A percentile compares a stretch with the other conserved stretches of the same genome.
Conservation (phyloP, 768 basidiomycete species). For the Phaffia tasmanica region DNA sequence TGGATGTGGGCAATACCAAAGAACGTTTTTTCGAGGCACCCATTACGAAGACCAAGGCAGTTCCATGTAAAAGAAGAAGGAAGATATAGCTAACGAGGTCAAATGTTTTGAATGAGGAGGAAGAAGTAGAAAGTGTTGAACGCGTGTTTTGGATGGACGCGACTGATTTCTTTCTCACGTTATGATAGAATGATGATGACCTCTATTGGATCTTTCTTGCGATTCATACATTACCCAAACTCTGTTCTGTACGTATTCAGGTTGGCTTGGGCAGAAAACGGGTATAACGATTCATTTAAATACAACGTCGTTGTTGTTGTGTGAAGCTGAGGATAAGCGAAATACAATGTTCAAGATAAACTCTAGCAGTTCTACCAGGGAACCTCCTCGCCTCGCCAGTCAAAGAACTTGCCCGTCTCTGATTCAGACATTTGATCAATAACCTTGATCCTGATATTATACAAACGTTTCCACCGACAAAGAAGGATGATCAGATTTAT, state of each 20-base stretch:
- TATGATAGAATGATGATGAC: not conserved
- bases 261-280: no score
- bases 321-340: no score
- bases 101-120: not conserved
- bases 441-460: not conserved
- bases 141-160: not conserved
- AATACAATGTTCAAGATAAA: no score
- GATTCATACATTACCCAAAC: no score
- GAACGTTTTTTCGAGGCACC: not conserved
- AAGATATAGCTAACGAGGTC: not conserved
- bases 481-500: no score
- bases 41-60: not conserved
- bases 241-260: no score
- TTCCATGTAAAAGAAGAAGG: not conserved
- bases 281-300: no score
- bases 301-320: no score
- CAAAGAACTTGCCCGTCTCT: slow-evolving; percentile 1
- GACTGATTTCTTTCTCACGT: not conserved
- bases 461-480: no score
- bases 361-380: no score
- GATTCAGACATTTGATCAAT: not conserved
- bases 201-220: no score
- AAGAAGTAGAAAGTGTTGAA: not conserved
- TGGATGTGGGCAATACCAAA: slow-evolving; percentile 5
- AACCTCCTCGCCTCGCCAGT: slow-evolving; percentile 1